Evolutionary conservation across 208 protist species (phyloP).

Genomic region (Wallacemonas sp.): DNA sequence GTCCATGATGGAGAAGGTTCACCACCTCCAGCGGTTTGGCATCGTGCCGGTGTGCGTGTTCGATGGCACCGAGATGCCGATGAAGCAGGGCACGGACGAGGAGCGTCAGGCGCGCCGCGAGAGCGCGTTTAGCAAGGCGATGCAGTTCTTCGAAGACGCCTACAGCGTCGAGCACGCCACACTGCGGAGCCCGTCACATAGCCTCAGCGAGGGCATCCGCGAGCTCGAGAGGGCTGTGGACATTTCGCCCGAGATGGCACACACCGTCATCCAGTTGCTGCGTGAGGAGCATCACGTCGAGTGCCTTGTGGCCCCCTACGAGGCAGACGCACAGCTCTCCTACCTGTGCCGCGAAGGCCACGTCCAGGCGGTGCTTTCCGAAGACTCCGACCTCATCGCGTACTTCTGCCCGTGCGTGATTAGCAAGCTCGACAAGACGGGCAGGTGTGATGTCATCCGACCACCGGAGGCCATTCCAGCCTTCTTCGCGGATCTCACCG

Average conservation of each 20-base stretch:
- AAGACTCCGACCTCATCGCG: constrained; percentile 98
- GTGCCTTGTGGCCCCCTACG: constrained; percentile 98
- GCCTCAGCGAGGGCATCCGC: constrained; percentile 8
- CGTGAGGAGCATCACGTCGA: constrained; percentile 62
- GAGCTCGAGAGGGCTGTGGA: constrained; percentile 65
- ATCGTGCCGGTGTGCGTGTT: constrained; percentile 80
- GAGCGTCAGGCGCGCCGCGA: constrained; percentile 36
- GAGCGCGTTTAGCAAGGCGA: constrained; percentile 30
- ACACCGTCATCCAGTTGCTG: constrained; percentile 71
- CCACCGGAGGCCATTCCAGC: constrained; percentile 28
- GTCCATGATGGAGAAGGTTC: constrained; percentile 32
- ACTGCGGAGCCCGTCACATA: background rate
- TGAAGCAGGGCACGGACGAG: constrained; percentile 69
- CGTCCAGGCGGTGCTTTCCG: constrained; percentile 94
- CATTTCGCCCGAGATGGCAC: constrained; percentile 75
- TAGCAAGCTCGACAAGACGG: constrained; percentile 65
- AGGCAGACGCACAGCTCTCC: constrained; percentile 99
- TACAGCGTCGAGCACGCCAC: constrained; percentile 21
- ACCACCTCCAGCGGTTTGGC: constrained; percentile 52
- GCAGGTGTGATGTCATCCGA: constrained; percentile 49
- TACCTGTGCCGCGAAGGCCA: constrained; percentile 90
- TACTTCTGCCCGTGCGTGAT: constrained; percentile 91
- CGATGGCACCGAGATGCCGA: constrained; percentile 77
- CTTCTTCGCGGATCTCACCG: constrained; percentile 26
- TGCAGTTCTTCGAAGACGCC: constrained; percentile 37